Base-by-base conservation (phyloP, 2,329 filamentous ascomycete genomes). In the Rugonectria rugulosa region DNA sequence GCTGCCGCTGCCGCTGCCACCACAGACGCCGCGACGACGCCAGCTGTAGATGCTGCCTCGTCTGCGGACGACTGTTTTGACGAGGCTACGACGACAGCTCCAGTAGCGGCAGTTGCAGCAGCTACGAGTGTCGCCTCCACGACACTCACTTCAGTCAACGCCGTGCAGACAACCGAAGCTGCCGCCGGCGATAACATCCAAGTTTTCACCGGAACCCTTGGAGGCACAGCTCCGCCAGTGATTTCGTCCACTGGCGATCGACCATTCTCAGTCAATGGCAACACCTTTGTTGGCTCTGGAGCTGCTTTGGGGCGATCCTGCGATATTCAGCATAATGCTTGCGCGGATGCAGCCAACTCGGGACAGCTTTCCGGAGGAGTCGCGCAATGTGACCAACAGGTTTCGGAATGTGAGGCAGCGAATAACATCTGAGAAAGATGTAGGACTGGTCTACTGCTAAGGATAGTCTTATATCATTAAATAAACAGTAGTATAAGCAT, bases 231-330 rank as follows among this genome's bases (percentile, higher is more conserved):
- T 3, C 77, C 78, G 2, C 66, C 79, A 4, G 77, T 81, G 21
- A 60, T 72, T 62, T 72, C 73, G 3, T 67, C 69, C 5, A 68
- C 70, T 24, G 61, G 69, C 9, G 63, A 71, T 38, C 75, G 75
- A 14, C 79, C 79, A 47, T 83, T 82, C 68, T 72, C 68, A 43
- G 85, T 85, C 60, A 85, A 81, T 52, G 79, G 78, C 14, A 78
- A 79, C 50, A 83, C 78, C 57, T 88, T 87, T 69, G 73, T 79
- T 5, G 77, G 77, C 60, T 62, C 67, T 9, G 75, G 72, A 38
- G 79, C 77, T 29, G 79, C 79, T 9, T 65, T 79, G 54, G 73
- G 76, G 69, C 77, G 79, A 21, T 79, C 78, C 10, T 82, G 79
- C 66, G 75, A 78, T 53, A 72, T 81, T 31, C 79, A 81, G 70